phyloP scores from a whole-genome alignment of 768 basidiomycete species.

The Pleurotus sapidus region DNA sequence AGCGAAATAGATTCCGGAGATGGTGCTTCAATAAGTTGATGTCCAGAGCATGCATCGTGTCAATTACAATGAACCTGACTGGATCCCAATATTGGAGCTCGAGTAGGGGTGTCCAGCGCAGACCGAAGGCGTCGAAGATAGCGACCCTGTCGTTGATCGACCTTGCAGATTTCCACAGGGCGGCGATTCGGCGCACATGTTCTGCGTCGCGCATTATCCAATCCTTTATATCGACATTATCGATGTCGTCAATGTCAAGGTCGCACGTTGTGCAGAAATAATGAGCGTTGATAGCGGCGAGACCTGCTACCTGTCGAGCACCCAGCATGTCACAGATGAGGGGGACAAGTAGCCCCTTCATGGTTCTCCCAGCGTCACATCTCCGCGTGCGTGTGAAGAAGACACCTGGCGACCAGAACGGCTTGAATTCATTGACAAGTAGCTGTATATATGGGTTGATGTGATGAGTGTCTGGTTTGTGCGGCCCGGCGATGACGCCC shows the following conservation, averaged over 20 bases:
- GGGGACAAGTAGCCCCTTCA: not conserved
- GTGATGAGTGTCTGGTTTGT: not conserved
- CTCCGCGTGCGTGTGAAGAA: not conserved
- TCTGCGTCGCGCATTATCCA: constrained; percentile 12
- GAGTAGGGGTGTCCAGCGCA: constrained; percentile 26
- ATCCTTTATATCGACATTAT: constrained; percentile 10
- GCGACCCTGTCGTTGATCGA: constrained; percentile 1
- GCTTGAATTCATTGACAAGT: not conserved
- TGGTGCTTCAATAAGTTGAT: constrained; percentile 25
- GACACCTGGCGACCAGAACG: not conserved
- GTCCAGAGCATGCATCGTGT: constrained; percentile 36
- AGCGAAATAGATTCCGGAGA: constrained; percentile 15
- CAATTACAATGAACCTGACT: constrained; percentile 23
- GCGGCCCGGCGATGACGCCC: constrained; percentile 4
- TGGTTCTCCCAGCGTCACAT: not conserved
- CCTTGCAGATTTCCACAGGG: constrained; percentile 15
- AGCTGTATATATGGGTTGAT: constrained; percentile 1
- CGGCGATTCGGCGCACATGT: constrained; percentile 13
- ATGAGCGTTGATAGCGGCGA: constrained; percentile 5
- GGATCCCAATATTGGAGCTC: constrained; percentile 33
- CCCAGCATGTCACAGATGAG: constrained; percentile 5
- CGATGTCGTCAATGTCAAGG: constrained; percentile 11
- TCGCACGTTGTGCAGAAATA: constrained; percentile 21
- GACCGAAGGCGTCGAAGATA: constrained; percentile 17
- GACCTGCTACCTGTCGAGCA: not conserved